A percentile compares a stretch with the other conserved stretches of the same genome.
phyloP scores from a whole-genome alignment of 2,329 filamentous ascomycete genomes.

The Aspergillus pseudoviridinutans region DNA sequence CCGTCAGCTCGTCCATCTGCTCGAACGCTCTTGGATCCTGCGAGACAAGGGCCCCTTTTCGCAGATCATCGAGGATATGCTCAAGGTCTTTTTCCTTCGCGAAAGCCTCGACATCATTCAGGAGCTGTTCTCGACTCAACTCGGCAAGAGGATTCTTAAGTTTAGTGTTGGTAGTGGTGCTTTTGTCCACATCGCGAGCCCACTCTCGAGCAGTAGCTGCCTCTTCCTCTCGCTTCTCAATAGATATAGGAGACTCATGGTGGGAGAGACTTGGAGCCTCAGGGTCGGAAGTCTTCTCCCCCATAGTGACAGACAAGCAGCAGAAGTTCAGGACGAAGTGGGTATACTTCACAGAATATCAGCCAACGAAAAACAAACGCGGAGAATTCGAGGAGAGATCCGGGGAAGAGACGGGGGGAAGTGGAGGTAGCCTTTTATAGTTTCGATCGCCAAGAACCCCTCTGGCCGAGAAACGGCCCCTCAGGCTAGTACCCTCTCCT shows the following conservation, averaged over 20 bases:
- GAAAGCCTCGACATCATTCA: conserved; percentile 27
- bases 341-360: neutral
- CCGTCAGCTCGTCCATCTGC: conserved; percentile 47
- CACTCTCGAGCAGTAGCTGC: conserved; percentile 9
- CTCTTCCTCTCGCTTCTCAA: conserved; percentile 4
- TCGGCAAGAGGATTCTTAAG: conserved; percentile 23
- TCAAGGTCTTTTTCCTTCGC: conserved; percentile 56
- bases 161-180: conserved; percentile 4
- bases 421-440: neutral
- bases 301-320: conserved; percentile 2
- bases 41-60: conserved; percentile 63
- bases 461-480: neutral
- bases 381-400: neutral
- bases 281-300: conserved; percentile 7
- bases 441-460: neutral
- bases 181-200: conserved; percentile 7
- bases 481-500: neutral
- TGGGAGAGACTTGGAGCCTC: conserved; percentile 4
- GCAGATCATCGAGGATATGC: conserved; percentile 48
- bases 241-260: conserved; percentile 4
- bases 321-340: neutral
- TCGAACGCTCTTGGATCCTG: conserved; percentile 65
- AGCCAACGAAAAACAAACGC: neutral
- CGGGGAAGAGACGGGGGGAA: neutral
- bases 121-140: conserved; percentile 25